Evolutionary conservation across 1,284 basidiomycete genomes (phyloP).

Genomic region (Ceratobasidium sp.): DNA sequence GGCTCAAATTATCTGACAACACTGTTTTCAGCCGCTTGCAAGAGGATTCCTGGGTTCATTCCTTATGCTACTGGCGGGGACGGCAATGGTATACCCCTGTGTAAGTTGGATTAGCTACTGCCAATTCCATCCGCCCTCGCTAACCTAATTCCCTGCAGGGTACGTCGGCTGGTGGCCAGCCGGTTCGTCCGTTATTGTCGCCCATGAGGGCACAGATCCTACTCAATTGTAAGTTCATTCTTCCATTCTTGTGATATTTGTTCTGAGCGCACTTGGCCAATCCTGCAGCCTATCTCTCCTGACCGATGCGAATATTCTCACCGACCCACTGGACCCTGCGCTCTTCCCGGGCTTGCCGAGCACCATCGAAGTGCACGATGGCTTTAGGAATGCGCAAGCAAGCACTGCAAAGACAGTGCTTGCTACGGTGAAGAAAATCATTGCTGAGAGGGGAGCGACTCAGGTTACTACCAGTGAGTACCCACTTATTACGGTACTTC

Average conservation of each 20-base stretch:
- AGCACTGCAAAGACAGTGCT: constrained; percentile 65
- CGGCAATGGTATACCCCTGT: constrained; percentile 62
- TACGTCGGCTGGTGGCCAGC: constrained; percentile 56
- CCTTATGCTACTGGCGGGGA: constrained; percentile 71
- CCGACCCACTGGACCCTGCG: constrained; percentile 57
- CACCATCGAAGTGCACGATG: constrained; percentile 64
- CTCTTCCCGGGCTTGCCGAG: constrained; percentile 69
- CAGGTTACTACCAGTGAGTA: constrained; percentile 60
- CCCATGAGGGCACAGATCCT: constrained; percentile 55
- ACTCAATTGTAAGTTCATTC: constrained; percentile 58
- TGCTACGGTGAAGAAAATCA: constrained; percentile 60
- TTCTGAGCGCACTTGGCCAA: background rate
- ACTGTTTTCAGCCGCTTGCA: constrained; percentile 60
- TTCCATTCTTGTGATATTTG: background rate
- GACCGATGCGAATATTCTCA: constrained; percentile 64
- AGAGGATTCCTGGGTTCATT: constrained; percentile 64
- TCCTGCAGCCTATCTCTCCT: constrained; percentile 60
- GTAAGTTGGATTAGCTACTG: background rate
- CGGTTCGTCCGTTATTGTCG: constrained; percentile 54
- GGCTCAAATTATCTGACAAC: background rate
- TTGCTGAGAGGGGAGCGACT: constrained; percentile 57
- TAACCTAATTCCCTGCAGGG: constrained; percentile 51
- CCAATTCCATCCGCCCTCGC: constrained; percentile 31
- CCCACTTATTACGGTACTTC: constrained; percentile 62
- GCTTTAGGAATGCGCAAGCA: constrained; percentile 67